phyloP scores from a whole-genome alignment of 2,329 filamentous ascomycete genomes.

The Xylariaceae sp. region DNA sequence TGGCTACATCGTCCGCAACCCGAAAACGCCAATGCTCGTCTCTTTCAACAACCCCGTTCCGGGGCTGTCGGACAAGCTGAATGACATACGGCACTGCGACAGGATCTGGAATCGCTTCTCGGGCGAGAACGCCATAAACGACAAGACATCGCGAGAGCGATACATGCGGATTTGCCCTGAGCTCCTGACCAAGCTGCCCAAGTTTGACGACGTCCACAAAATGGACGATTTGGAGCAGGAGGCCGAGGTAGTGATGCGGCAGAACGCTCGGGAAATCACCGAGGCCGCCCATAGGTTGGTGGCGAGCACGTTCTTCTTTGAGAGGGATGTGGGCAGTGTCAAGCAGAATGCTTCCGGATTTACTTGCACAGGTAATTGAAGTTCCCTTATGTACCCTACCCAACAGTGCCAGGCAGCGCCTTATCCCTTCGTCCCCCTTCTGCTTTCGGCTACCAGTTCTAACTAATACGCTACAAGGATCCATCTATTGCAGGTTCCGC shows the following conservation, averaged over 20 bases:
- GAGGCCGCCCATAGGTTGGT: conserved; percentile 38
- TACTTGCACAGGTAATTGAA: conserved; percentile 34
- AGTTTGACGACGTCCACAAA: conserved; percentile 34
- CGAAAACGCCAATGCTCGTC: conserved; percentile 34
- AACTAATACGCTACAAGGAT: conserved; percentile 24
- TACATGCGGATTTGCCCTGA: conserved; percentile 38
- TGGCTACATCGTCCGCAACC: conserved; percentile 36
- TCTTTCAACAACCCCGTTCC: conserved; percentile 35
- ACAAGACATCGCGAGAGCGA: conserved; percentile 22
- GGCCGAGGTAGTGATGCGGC: conserved; percentile 29
- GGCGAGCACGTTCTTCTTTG: conserved; percentile 40
- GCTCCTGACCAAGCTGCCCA: conserved; percentile 32
- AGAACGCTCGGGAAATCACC: conserved; percentile 29
- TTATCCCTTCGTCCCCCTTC: background rate
- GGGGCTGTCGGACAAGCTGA: conserved; percentile 31
- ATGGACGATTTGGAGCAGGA: conserved; percentile 34
- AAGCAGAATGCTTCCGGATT: conserved; percentile 33
- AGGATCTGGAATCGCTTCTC: conserved; percentile 33
- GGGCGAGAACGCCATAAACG: conserved; percentile 18
- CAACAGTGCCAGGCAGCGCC: no score
- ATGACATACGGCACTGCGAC: conserved; percentile 32
- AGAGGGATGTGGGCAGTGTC: conserved; percentile 34
- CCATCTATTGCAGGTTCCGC: conserved; percentile 36
- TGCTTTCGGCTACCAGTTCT: background rate
- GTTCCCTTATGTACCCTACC: no score